Base-by-base conservation (phyloP, 148 eudicot species). In the Chenopodium album region DNA sequence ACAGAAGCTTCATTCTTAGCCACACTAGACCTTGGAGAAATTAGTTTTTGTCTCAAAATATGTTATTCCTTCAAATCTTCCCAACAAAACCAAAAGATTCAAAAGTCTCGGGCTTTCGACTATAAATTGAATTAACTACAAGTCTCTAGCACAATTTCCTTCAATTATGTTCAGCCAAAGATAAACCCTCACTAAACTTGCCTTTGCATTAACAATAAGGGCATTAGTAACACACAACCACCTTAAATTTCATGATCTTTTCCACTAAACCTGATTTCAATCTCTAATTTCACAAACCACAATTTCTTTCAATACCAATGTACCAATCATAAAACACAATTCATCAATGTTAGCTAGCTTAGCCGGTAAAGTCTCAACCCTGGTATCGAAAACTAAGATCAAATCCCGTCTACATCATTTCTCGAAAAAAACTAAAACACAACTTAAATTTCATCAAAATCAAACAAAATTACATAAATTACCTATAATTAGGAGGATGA, bases 401-500 rank as follows among this genome's bases (percentile, higher is more conserved):
- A 13, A 50, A 50, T 50, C 54, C 13, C 54, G 16, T 50, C 54
- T 16, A 17, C 22, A 14, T 16, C 62, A 56, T 56, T 56, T 56
- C 62, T 3, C 17, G 16, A 10, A 52, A 12, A 12, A 11, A 2
- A 41, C 44, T 5, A 41, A 41, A 5, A 37, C 7, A 41, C 6
- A 0, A 41, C 44, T 0, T 41, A 41, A 41, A 41, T 50, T 50
- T 12, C 54, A 50, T 34, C 62, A 67, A 48, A 26, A 64, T n/a
- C 22, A 44, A 77, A 8, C 32, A 34, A 2, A 31, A 60, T 31
- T 66, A 41, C 3, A 10, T 65, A 68, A 29, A 63, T 2, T 64
- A 93, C 98, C 98, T 90, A 83, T 95, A 95, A 86, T 89, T 86
- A 37, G 87, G 69, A 6, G 92, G 91, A 67, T 78, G 92, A 76